Percentiles rank a stretch among this genome's conserved stretches.
phyloP scores from a whole-genome alignment of 1,139 yeast genomes.

The Saccharomyces hybrid region DNA sequence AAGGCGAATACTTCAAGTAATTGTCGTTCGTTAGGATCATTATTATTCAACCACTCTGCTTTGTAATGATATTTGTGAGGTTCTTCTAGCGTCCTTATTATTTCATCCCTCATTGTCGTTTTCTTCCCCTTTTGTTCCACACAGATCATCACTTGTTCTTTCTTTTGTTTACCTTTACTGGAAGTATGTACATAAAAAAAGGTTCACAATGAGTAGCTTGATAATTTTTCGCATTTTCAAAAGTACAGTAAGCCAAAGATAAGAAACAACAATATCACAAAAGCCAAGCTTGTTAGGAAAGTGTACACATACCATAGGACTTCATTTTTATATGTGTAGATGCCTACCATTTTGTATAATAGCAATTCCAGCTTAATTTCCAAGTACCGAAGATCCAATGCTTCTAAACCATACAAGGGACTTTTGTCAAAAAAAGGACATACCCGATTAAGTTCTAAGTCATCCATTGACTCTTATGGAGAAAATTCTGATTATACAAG shows the following conservation, averaged over 20 bases:
- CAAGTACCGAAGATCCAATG: slow-evolving; percentile 19
- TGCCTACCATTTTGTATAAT: slow-evolving; percentile 27
- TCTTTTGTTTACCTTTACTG: not conserved
- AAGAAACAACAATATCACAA: not conserved
- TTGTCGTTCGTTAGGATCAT: slow-evolving; percentile 4
- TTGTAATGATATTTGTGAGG: slow-evolving; percentile 19
- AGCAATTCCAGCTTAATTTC: slow-evolving; percentile 26
- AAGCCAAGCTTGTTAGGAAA: not conserved
- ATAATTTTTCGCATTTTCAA: not conserved
- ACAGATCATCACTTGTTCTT: not conserved
- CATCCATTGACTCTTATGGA: not conserved
- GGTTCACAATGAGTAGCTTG: not conserved
- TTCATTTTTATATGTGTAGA: slow-evolving; percentile 4
- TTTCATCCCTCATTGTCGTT: not conserved
- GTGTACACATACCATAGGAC: not conserved
- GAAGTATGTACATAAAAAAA: not conserved
- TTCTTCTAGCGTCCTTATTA: slow-evolving; percentile 12
- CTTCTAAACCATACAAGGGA: slow-evolving; percentile 8
- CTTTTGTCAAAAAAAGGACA: not conserved
- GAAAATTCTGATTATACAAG: not conserved
- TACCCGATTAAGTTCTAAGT: slow-evolving; percentile 1
- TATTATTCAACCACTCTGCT: slow-evolving; percentile 18
- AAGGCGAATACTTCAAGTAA: slow-evolving; percentile 24
- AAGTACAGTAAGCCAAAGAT: not conserved
- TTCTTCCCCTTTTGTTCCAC: not conserved